Percentiles rank a stretch among this genome's conserved stretches.
phyloP scores from a whole-genome alignment of 139 green algal species.

The Closterium sp. region DNA sequence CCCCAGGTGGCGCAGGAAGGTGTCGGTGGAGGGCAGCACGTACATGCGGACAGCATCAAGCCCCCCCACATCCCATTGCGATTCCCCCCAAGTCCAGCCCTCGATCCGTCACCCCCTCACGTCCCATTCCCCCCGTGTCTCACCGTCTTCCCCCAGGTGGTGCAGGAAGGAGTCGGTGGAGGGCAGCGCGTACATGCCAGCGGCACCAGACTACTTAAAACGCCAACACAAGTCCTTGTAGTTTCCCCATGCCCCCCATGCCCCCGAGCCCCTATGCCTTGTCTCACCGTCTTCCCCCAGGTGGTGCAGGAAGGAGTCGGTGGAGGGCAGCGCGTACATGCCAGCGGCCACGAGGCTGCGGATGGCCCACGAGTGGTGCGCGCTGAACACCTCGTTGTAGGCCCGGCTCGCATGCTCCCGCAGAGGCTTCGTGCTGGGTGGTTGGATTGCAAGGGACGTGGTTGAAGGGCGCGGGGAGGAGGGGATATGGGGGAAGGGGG shows the following conservation, averaged over 20 bases:
- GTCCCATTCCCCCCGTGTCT: not conserved
- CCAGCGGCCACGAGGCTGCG: constrained; percentile 18
- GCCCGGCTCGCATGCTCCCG: constrained; percentile 16
- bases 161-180: constrained; percentile 12
- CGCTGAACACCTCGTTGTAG: constrained; percentile 26
- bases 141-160: constrained; percentile 30
- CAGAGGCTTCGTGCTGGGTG: not conserved
- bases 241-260: not conserved
- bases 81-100: too few relatives aligned
- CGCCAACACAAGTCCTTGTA: not conserved
- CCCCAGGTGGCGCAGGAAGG: constrained; percentile 21
- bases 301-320: constrained; percentile 16
- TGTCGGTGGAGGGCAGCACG: constrained; percentile 17
- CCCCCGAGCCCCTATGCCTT: too few relatives aligned
- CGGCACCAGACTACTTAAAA: too few relatives aligned
- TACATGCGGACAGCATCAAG: constrained; percentile 18
- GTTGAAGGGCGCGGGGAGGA: not conserved
- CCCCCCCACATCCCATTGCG: not conserved
- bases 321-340: constrained; percentile 34
- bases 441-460: not conserved
- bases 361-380: constrained; percentile 43
- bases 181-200: constrained; percentile 32
- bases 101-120: not conserved
- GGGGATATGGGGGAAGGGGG: not conserved
- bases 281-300: constrained; percentile 39